Evolutionary conservation across 352 stramenopile genomes (phyloP).

Genomic region (Phytophthora pseudosyringae): DNA sequence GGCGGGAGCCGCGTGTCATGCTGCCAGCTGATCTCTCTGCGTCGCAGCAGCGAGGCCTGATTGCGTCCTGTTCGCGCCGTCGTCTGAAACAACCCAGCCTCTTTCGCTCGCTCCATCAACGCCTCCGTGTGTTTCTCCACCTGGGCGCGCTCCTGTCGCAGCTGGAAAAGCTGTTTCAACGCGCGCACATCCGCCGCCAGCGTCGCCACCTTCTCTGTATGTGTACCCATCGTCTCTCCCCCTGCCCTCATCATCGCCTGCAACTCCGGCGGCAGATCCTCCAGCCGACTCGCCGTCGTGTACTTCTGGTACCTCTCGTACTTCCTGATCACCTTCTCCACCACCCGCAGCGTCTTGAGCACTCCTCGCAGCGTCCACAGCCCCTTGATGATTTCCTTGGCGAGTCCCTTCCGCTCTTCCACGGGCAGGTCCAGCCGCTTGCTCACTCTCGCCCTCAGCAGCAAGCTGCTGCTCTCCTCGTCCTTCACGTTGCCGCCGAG

Average conservation of each 20-base stretch:
- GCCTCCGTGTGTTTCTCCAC: constrained; percentile 42
- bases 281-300: constrained; percentile 46
- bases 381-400: constrained; percentile 61
- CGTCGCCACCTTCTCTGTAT: constrained; percentile 46
- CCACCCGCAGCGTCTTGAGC: constrained; percentile 56
- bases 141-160: constrained; percentile 51
- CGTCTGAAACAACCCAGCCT: constrained; percentile 56
- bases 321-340: constrained; percentile 76
- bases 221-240: constrained; percentile 13
- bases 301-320: constrained; percentile 74
- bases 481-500: constrained; percentile 11
- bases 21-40: constrained; percentile 55
- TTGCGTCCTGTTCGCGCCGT: constrained; percentile 59
- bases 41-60: constrained; percentile 56
- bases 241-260: constrained; percentile 41
- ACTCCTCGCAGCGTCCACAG: constrained; percentile 50
- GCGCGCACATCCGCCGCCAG: constrained; percentile 78
- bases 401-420: constrained; percentile 52
- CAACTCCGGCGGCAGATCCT: constrained; percentile 61
- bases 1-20: constrained; percentile 46
- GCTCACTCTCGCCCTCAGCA: constrained; percentile 60
- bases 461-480: constrained; percentile 49
- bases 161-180: constrained; percentile 74
- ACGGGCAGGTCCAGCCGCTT: constrained; percentile 38
- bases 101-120: constrained; percentile 47